Conservation (phyloP, 345 rosid species). For the Dipteronia sinensis region DNA sequence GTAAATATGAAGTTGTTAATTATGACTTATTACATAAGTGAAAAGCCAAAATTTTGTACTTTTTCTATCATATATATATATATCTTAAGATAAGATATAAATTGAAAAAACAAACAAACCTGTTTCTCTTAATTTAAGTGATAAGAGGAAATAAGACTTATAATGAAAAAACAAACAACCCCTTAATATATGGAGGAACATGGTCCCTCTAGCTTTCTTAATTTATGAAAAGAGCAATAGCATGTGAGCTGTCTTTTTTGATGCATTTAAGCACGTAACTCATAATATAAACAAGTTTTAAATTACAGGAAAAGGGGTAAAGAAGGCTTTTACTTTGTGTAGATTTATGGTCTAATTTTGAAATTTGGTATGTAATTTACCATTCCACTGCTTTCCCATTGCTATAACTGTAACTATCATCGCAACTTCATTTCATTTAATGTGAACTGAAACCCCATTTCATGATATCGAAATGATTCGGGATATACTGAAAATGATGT, state of each 20-base stretch:
- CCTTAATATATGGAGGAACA: neutral
- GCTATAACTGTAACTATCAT: neutral
- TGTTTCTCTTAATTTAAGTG: too few relatives aligned
- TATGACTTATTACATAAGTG: too few relatives aligned
- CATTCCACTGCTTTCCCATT: neutral
- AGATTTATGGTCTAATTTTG: neutral
- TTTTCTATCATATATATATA: too few relatives aligned
- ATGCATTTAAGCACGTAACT: neutral
- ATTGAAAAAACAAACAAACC: too few relatives aligned
- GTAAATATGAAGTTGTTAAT: too few relatives aligned
- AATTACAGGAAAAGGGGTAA: neutral
- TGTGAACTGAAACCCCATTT: neutral
- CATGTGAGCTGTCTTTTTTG: neutral
- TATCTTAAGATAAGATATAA: too few relatives aligned
- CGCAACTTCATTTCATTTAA: neutral
- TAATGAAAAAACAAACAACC: too few relatives aligned
- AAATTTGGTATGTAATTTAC: neutral
- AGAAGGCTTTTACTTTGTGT: neutral
- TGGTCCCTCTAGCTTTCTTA: neutral
- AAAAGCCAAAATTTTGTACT: too few relatives aligned
- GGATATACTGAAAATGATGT: neutral
- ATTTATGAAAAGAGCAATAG: neutral
- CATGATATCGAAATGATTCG: neutral
- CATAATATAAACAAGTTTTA: neutral
- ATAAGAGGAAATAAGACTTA: too few relatives aligned